Evolutionary conservation across 2,329 filamentous ascomycete species (phyloP).

Genomic region (Talaromyces sp.): DNA sequence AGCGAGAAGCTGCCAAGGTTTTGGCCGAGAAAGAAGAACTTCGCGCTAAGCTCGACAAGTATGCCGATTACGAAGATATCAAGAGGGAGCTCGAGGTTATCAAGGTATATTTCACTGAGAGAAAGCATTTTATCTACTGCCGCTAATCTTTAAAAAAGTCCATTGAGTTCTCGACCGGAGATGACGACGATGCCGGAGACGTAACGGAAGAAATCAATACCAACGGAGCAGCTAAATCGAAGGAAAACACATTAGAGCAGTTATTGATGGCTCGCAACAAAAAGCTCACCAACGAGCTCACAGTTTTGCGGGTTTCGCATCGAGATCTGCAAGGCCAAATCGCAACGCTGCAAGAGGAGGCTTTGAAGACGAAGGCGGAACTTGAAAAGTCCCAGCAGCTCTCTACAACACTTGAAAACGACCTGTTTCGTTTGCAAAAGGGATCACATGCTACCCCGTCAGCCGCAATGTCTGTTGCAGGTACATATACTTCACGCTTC

Average conservation of each 20-base stretch:
- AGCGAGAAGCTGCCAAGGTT: conserved; percentile 68
- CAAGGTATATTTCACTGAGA: conserved; percentile 47
- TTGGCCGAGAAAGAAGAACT: conserved; percentile 76
- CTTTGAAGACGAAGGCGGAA: conserved; percentile 76
- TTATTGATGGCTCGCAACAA: conserved; percentile 90
- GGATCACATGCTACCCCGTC: conserved; percentile 76
- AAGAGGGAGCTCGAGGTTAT: conserved; percentile 94
- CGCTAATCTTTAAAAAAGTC: conserved; percentile 46
- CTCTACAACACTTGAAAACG: conserved; percentile 84
- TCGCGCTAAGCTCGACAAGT: conserved; percentile 76
- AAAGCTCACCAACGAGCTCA: conserved; percentile 90
- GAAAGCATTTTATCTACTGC: not conserved
- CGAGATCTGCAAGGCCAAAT: conserved; percentile 81
- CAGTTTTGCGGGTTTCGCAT: conserved; percentile 85
- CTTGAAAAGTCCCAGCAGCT: conserved; percentile 78
- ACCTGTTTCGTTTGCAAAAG: conserved; percentile 79
- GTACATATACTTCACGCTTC: conserved; percentile 78
- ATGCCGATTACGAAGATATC: conserved; percentile 91
- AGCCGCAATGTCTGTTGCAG: conserved; percentile 84
- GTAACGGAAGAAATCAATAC: conserved; percentile 27
- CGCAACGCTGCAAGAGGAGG: conserved; percentile 73
- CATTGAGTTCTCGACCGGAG: conserved; percentile 91
- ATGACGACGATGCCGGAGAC: conserved; percentile 57
- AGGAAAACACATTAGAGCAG: conserved; percentile 81
- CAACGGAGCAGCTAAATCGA: conserved; percentile 44